Percentiles rank a stretch among this genome's conserved stretches.
phyloP scores from a whole-genome alignment of 257 asterid species.

The Cruciata laevipes region DNA sequence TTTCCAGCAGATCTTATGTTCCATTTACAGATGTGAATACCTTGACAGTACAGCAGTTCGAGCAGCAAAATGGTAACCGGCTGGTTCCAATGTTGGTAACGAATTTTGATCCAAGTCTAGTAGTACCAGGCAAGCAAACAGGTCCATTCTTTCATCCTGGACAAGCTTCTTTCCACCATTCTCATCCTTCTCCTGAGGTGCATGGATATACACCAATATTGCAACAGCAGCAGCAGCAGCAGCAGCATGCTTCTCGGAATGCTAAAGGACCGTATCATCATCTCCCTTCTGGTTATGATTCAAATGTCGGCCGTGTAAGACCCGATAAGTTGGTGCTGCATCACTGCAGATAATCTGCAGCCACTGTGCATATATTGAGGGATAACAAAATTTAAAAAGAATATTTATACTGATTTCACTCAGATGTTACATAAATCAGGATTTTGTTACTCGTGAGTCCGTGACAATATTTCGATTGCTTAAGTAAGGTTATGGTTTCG shows the following conservation, averaged over 20 bases:
- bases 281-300: constrained; percentile 34
- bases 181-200: constrained; percentile 31
- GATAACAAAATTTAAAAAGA: neutral
- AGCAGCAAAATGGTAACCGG: constrained; percentile 28
- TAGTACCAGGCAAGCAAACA: constrained; percentile 27
- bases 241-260: constrained; percentile 22
- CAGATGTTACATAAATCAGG: constrained; percentile 4
- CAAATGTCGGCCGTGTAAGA: constrained; percentile 24
- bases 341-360: constrained; percentile 38
- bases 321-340: constrained; percentile 19
- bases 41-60: constrained; percentile 23
- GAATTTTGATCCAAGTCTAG: constrained; percentile 35
- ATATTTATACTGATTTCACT: constrained; percentile 3
- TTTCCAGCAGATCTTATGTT: constrained; percentile 21
- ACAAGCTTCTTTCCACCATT: constrained; percentile 37
- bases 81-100: constrained; percentile 21
- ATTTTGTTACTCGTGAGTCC: neutral
- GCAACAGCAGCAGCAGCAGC: constrained; percentile 33
- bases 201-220: constrained; percentile 30
- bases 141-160: constrained; percentile 33
- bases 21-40: constrained; percentile 17
- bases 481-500: neutral
- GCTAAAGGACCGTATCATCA: constrained; percentile 31
- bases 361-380: constrained; percentile 17
- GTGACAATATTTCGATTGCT: neutral